Evolutionary conservation across 768 basidiomycete species (phyloP), one percentile per base, ranked within the genome.

Genomic region (Boletus reticulatus): DNA sequence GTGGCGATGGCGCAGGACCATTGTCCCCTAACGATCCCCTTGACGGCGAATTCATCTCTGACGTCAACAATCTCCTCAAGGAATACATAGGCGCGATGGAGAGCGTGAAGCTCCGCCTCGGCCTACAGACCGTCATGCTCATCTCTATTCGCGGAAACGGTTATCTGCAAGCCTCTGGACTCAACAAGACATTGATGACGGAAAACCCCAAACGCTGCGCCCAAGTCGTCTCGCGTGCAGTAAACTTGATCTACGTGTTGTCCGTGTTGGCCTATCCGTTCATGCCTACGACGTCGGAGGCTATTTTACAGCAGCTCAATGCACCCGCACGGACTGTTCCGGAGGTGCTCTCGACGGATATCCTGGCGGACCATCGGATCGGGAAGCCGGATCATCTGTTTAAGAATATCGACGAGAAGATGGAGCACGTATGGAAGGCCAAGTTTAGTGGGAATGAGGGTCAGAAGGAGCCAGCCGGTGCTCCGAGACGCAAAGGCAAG

Each of bases 201-300:
- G 82, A 85, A 59, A 80, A 94, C 59, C 92, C 94, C 3, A 78
- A 80, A 53, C 89, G 94, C 55, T 96, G 94, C 64, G 94, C 89
- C 4, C 87, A 91, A 64, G 95, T 98, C 62, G 77, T 98, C 55
- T 85, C 89, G 46, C 87, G 94, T 50, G 90, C 94, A 27, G 73
- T 94, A 71, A 98, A 98, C 75, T 76, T 99, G 62, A 96, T 98
- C 70, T 98, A 97, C 70, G 75, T 87, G 37, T 79, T 99, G 53
- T 89, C 92, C 13, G 87, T 85, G 29, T 77, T 97, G 62, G 73
- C 93, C 60, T 88, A 94, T 68, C 96, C 97, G 0, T 99, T 93
- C 85, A 98, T 99, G 94, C 97, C 97, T 39, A 80, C 86, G 13
- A 96, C 92, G 0, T 85, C 89, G 36, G 84, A 83, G 24, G 78